Conservation (phyloP, 257 asterid species). For the Cruciata laevipes region DNA sequence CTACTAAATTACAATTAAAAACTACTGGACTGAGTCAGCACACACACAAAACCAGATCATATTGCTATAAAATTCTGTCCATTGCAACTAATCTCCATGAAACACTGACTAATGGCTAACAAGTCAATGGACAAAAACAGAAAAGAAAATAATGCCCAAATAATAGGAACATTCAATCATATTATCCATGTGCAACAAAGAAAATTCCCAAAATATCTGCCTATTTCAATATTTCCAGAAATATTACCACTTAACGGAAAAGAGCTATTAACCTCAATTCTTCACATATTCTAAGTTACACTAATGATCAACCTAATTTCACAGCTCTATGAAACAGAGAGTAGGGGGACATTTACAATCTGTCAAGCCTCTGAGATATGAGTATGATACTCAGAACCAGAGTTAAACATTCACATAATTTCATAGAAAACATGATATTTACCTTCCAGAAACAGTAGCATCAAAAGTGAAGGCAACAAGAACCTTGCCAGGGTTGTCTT, state of each 20-base stretch:
- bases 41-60: neutral
- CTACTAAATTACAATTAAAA: neutral
- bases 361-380: neutral
- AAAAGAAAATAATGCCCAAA: neutral
- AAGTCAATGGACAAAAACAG: neutral
- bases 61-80: neutral
- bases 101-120: neutral
- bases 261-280: neutral
- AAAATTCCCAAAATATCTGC: neutral
- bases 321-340: no score
- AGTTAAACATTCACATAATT: neutral
- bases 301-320: neutral
- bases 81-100: neutral
- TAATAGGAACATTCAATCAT: conserved; percentile 1
- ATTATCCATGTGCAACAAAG: no score
- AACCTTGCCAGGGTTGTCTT: conserved; percentile 67
- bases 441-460: conserved; percentile 94
- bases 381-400: neutral
- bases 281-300: neutral
- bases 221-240: neutral
- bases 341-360: no score
- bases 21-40: neutral
- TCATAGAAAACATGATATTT: neutral
- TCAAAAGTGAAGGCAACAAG: conserved; percentile 87
- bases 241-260: neutral